Evolutionary conservation across 1,284 basidiomycete genomes (phyloP).

Genomic region (Pseudozyma hubeiensis): DNA sequence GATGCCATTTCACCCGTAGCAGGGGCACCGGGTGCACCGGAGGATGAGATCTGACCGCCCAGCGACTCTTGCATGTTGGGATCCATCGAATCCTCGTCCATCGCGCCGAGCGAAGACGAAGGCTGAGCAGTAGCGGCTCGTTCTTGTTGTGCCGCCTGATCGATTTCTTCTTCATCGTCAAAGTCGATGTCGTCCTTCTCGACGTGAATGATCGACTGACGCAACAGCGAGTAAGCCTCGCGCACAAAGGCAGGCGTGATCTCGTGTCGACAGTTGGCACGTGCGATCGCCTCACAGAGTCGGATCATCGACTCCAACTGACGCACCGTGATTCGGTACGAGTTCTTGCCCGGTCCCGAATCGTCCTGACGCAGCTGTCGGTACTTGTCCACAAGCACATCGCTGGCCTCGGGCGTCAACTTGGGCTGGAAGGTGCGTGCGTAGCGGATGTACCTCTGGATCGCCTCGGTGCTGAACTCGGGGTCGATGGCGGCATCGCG

Average conservation of each 20-base stretch:
- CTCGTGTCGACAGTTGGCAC: constrained; percentile 92
- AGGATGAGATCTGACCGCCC: constrained; percentile 62
- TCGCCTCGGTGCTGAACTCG: constrained; percentile 94
- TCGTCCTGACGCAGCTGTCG: constrained; percentile 92
- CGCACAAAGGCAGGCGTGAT: constrained; percentile 84
- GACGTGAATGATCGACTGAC: constrained; percentile 98
- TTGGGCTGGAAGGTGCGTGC: constrained; percentile 89
- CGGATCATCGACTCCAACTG: constrained; percentile 98
- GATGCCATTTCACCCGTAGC: constrained; percentile 14
- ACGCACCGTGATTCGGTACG: constrained; percentile 94
- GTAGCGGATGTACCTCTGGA: constrained; percentile 96
- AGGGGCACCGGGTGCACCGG: constrained; percentile 52
- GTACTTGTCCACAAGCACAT: constrained; percentile 96
- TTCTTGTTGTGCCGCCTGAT: constrained; percentile 68
- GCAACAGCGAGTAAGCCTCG: constrained; percentile 91
- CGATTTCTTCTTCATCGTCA: constrained; percentile 83
- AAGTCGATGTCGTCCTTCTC: constrained; percentile 99
- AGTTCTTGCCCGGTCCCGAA: constrained; percentile 82
- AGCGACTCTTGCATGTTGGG: constrained; percentile 73
- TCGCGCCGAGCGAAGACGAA: constrained; percentile 43
- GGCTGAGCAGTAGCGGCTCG: constrained; percentile 15
- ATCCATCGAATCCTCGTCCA: constrained; percentile 72
- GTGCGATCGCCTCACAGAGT: constrained; percentile 93
- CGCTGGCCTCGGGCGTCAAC: constrained; percentile 89
- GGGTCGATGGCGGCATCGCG: constrained; percentile 93